Conservation (phyloP, 257 asterid species). For the Solanum habrochaites region DNA sequence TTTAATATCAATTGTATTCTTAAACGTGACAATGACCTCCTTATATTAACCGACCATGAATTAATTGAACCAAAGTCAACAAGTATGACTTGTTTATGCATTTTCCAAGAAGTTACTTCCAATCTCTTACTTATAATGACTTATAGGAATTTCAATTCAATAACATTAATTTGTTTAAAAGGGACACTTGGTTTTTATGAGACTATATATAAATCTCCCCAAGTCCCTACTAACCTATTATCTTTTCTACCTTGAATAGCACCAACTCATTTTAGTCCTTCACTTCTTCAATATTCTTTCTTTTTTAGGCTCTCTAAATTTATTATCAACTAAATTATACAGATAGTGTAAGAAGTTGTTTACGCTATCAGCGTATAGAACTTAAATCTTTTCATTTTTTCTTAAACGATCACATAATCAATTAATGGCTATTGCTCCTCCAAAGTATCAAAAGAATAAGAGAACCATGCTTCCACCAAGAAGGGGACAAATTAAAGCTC, state of each 20-base stretch:
- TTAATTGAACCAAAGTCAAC: no score
- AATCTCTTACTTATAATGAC: neutral
- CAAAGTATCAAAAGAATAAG: neutral
- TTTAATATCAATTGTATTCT: no score
- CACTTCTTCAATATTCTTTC: neutral
- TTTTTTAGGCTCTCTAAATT: neutral
- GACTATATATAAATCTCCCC: neutral
- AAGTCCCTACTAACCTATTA: neutral
- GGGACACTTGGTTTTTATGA: no score
- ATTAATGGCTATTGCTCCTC: neutral
- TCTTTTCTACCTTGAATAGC: neutral
- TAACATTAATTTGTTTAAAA: no score
- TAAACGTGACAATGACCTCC: no score
- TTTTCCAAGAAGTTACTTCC: neutral
- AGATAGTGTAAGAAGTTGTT: no score
- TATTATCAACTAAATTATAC: neutral
- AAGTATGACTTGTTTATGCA: no score
- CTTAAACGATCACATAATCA: neutral
- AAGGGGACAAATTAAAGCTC: neutral
- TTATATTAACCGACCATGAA: no score
- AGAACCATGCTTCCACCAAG: neutral
- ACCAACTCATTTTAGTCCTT: neutral
- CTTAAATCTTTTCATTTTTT: neutral
- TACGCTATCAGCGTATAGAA: no score
- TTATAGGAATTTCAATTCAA: no score